Percentiles rank a stretch among this genome's conserved stretches.
phyloP scores from a whole-genome alignment of 225 moss, liverwort and hornwort species.

The Pseudisothecium myosuroides region DNA sequence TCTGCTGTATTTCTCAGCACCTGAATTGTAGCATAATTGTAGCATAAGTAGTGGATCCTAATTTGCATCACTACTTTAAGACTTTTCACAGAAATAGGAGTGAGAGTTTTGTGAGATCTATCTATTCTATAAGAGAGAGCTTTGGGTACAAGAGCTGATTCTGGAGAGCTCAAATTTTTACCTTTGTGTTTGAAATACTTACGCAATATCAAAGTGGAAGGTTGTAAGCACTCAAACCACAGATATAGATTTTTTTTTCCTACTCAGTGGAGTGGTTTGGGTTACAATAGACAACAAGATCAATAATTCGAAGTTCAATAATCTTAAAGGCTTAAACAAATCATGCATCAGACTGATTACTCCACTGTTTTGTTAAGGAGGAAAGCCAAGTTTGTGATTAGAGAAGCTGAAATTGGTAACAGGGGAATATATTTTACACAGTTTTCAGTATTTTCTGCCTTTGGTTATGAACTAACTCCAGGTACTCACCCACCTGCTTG shows the following conservation, averaged over 20 bases:
- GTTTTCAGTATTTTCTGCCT: not conserved
- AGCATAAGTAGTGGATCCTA: not conserved
- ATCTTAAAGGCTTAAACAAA: not conserved
- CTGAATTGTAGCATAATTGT: not conserved
- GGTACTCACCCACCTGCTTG: conserved; percentile 40
- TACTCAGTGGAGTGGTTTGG: not conserved
- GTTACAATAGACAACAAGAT: not conserved
- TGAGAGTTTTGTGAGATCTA: not conserved
- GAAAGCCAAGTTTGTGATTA: not conserved
- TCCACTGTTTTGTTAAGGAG: no score
- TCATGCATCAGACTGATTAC: not conserved
- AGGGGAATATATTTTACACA: no score
- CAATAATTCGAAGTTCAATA: not conserved
- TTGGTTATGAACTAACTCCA: not conserved
- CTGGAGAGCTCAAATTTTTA: not conserved
- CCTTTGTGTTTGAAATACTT: not conserved
- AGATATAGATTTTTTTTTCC: not conserved
- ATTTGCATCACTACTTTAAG: not conserved
- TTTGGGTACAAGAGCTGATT: not conserved
- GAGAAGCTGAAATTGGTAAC: not conserved
- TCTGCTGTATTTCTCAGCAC: conserved; percentile 58
- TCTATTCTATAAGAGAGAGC: not conserved
- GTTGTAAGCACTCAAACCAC: not conserved
- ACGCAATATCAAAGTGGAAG: not conserved
- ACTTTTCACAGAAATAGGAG: not conserved